A percentile compares a stretch with the other conserved stretches of the same genome.
Conservation (phyloP, 345 rosid genomes). For the Eucalyptus globulus region DNA sequence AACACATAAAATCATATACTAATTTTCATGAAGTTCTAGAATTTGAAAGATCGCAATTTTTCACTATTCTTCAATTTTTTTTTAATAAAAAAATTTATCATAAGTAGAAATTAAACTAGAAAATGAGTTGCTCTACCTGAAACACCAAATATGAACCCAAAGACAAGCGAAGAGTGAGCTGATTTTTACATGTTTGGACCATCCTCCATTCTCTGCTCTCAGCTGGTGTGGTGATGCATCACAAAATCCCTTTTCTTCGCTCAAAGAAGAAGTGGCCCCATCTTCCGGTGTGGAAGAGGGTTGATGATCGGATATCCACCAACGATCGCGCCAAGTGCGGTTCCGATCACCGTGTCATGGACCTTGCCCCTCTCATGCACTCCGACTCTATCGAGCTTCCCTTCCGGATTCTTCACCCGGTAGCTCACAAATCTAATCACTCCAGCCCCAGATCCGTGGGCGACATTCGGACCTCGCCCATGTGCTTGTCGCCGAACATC, state of each 20-base stretch:
- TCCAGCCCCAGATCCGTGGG: neutral
- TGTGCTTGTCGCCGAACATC: neutral
- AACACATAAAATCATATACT: neutral
- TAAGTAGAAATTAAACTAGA: neutral
- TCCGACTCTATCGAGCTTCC: neutral
- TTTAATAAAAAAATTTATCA: neutral
- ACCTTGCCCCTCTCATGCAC: neutral
- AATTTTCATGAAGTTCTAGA: neutral
- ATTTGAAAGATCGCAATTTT: neutral
- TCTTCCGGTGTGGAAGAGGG: neutral
- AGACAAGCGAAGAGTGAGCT: neutral
- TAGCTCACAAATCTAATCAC: neutral
- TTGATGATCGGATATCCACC: neutral
- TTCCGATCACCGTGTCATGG: neutral
- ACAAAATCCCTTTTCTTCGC: neutral
- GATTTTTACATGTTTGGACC: neutral
- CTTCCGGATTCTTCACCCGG: neutral
- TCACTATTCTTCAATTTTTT: neutral
- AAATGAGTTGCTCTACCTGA: neutral
- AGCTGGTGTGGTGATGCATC: neutral
- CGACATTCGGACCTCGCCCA: neutral
- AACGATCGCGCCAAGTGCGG: neutral
- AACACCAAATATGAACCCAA: neutral
- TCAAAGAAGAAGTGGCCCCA: neutral
- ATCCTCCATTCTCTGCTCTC: neutral